Percentiles rank a stretch among this genome's conserved stretches.
Evolutionary conservation across 1,139 yeast species (phyloP).

Genomic region (Candida sanyaensis): DNA sequence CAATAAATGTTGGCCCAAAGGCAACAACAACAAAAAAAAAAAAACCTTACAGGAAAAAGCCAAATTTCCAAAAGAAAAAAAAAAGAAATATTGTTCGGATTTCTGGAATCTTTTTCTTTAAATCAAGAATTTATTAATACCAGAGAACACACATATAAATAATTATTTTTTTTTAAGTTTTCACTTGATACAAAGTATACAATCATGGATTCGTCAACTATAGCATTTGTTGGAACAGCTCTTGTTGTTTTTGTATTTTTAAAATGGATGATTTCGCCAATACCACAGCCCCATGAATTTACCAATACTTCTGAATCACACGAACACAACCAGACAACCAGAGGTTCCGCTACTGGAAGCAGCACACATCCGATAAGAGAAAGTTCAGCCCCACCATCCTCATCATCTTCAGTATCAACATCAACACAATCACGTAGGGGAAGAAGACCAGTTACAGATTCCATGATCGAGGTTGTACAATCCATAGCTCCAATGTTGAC

Average conservation of each 20-base stretch:
- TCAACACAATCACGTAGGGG: slow-evolving; percentile 16
- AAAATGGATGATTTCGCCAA: slow-evolving; percentile 62
- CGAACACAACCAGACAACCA: neutral
- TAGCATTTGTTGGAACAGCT: slow-evolving; percentile 50
- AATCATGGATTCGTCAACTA: slow-evolving; percentile 56
- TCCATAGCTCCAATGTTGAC: slow-evolving; percentile 77
- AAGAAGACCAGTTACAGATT: slow-evolving; percentile 65
- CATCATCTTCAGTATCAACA: slow-evolving; percentile 4
- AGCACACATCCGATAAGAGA: slow-evolving; percentile 6
- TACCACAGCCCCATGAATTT: slow-evolving; percentile 40
- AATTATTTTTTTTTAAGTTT: too few species aligned
- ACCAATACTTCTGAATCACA: slow-evolving; percentile 5
- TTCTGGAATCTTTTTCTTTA: neutral
- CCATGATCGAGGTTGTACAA: slow-evolving; percentile 86
- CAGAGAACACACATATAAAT: too few species aligned
- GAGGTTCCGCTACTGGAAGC: slow-evolving; percentile 8
- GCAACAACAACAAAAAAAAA: too few species aligned
- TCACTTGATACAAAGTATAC: too few species aligned
- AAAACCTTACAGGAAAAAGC: neutral
- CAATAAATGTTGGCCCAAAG: neutral
- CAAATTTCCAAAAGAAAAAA: neutral
- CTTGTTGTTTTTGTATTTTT: slow-evolving; percentile 56
- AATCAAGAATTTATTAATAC: neutral
- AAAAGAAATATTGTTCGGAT: neutral
- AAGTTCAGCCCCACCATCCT: slow-evolving; percentile 2